A percentile compares a stretch with the other conserved stretches of the same genome.
Evolutionary conservation across 2,329 filamentous ascomycete genomes (phyloP).

Genomic region (Colletotrichum sp.): DNA sequence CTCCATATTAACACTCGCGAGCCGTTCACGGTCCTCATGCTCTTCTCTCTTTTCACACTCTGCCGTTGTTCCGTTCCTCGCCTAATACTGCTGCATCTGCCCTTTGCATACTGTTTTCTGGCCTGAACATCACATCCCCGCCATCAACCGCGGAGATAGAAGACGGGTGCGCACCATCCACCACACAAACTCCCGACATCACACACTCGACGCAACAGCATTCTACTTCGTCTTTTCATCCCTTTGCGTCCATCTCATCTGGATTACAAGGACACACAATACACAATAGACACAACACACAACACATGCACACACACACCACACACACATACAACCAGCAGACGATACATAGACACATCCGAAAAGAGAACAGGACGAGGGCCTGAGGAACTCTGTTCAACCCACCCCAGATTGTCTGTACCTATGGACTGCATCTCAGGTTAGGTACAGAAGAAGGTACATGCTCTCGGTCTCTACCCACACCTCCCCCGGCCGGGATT

Average conservation of each 20-base stretch:
- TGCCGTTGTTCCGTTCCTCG: not conserved
- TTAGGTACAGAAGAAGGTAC: not conserved
- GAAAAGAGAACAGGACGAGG: not conserved
- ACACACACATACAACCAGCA: not conserved
- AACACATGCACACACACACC: not conserved
- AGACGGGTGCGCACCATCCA: not conserved
- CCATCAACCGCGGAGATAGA: not conserved
- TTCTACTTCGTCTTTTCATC: not conserved
- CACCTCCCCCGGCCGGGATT: constrained; percentile 4
- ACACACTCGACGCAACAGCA: not conserved
- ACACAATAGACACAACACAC: not conserved
- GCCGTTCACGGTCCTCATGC: not conserved
- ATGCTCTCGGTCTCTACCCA: not conserved
- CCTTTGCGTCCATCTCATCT: not conserved
- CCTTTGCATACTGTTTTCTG: not conserved
- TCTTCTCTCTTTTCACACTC: not conserved
- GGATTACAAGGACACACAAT: not conserved
- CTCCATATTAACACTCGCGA: not conserved
- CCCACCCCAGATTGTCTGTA: too few relatives aligned
- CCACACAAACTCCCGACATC: not conserved
- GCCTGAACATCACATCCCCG: not conserved
- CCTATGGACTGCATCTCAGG: too few relatives aligned
- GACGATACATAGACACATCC: not conserved
- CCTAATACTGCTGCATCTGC: not conserved
- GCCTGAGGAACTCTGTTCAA: constrained; percentile 5